phyloP scores from a whole-genome alignment of 2,329 filamentous ascomycete species.

The Daldinia sp. region DNA sequence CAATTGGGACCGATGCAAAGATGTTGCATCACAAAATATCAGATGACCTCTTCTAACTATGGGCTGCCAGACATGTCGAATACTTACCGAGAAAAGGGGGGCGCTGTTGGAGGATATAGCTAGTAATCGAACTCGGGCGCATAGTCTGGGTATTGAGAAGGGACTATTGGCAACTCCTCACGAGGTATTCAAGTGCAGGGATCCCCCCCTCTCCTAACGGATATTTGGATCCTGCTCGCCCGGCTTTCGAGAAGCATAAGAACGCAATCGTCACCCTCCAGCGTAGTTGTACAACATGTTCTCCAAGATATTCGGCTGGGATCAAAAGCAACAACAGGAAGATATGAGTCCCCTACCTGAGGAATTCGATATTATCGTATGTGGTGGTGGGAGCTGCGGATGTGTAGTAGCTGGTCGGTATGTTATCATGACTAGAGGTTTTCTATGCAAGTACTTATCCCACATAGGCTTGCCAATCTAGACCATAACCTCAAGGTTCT shows the following conservation, averaged over 20 bases:
- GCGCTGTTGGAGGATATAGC: conserved; percentile 26
- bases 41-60: conserved; percentile 36
- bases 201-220: conserved; percentile 33
- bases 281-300: conserved; percentile 31
- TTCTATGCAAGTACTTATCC: conserved; percentile 45
- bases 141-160: conserved; percentile 8
- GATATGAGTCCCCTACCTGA: conserved; percentile 65
- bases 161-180: conserved; percentile 37
- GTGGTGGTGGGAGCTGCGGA: conserved; percentile 74
- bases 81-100: conserved; percentile 28
- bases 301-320: conserved; percentile 32
- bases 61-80: conserved; percentile 34
- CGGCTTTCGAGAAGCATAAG: conserved; percentile 38
- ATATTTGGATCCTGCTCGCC: conserved; percentile 36
- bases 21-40: conserved; percentile 41
- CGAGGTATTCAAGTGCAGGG: conserved; percentile 23
- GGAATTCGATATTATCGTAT: conserved; percentile 83
- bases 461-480: conserved; percentile 71
- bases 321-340: conserved; percentile 26
- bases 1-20: conserved; percentile 22
- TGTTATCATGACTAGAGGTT: conserved; percentile 31
- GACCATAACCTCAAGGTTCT: conserved; percentile 76
- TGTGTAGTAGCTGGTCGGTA: conserved; percentile 67
- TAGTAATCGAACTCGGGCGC: conserved; percentile 28
- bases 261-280: conserved; percentile 22